A percentile compares a stretch with the other conserved stretches of the same genome.
Conservation (phyloP, 2,329 filamentous ascomycete genomes). For the Pseudogymnoascus sp. region DNA sequence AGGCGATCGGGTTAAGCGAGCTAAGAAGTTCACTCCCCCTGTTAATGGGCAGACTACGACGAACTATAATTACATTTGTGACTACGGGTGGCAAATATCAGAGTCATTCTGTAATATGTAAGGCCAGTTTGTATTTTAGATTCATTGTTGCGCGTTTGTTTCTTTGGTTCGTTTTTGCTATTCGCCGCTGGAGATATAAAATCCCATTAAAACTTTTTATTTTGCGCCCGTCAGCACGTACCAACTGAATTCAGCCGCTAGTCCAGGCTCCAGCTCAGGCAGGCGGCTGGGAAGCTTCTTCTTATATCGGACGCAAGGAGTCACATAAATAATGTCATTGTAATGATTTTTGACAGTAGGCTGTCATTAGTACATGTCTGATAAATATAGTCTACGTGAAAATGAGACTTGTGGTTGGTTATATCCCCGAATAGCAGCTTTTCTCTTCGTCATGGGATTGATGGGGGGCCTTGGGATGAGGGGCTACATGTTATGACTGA, state of each 20-base stretch:
- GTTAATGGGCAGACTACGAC: background rate
- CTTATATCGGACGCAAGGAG: too few relatives aligned
- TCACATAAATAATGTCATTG: too few relatives aligned
- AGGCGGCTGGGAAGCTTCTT: too few relatives aligned
- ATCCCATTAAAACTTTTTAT: conserved; percentile 4
- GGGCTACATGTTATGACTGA: background rate
- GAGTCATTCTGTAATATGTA: background rate
- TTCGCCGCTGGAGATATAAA: background rate
- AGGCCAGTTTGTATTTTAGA: background rate
- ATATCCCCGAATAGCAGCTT: too few relatives aligned
- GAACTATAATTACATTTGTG: background rate
- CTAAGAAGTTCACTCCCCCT: conserved; percentile 1
- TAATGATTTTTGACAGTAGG: too few relatives aligned
- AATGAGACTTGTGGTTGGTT: too few relatives aligned
- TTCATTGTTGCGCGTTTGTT: background rate
- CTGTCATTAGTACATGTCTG: too few relatives aligned
- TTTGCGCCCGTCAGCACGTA: background rate
- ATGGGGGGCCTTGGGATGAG: too few relatives aligned
- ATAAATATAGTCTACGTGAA: too few relatives aligned
- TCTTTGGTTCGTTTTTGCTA: background rate
- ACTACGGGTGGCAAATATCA: background rate
- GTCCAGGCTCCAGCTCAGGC: too few relatives aligned
- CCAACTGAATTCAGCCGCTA: background rate
- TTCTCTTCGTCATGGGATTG: too few relatives aligned
- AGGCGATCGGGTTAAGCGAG: conserved; percentile 11